A percentile compares a stretch with the other conserved stretches of the same genome.
Conservation (phyloP, 805 yeast genomes). For the Saccharomycopsis sp. region DNA sequence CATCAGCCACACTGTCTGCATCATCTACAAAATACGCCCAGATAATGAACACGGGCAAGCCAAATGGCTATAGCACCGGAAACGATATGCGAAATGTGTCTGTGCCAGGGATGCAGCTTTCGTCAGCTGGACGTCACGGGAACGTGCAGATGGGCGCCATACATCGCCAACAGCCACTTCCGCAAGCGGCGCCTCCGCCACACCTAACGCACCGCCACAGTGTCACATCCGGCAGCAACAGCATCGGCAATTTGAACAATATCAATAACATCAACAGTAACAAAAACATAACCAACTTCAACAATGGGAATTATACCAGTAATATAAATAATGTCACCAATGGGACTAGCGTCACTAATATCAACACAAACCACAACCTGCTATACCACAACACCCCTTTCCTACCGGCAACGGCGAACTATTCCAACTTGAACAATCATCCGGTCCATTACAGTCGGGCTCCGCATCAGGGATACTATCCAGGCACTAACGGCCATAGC, state of each 20-base stretch:
- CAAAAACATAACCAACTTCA: neutral
- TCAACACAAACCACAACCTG: neutral
- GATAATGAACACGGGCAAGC: neutral
- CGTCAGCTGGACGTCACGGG: neutral
- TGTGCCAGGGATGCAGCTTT: neutral
- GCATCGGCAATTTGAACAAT: too few species aligned
- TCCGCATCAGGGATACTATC: neutral
- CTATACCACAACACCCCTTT: neutral
- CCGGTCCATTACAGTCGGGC: neutral
- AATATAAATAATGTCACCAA: neutral
- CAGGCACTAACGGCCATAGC: constrained; percentile 1
- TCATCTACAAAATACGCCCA: neutral
- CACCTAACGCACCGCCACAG: neutral
- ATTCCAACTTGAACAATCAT: neutral
- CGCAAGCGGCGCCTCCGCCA: neutral
- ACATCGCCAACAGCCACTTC: neutral
- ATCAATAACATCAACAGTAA: neutral
- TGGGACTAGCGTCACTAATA: neutral
- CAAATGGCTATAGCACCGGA: neutral
- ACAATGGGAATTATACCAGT: neutral
- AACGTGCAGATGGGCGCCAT: neutral
- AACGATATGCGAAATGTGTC: neutral
- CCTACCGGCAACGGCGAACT: neutral
- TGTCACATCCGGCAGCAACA: neutral
- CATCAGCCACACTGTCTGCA: neutral